Conservation (phyloP, 768 basidiomycete genomes). For the Coprinopsis sp. region DNA sequence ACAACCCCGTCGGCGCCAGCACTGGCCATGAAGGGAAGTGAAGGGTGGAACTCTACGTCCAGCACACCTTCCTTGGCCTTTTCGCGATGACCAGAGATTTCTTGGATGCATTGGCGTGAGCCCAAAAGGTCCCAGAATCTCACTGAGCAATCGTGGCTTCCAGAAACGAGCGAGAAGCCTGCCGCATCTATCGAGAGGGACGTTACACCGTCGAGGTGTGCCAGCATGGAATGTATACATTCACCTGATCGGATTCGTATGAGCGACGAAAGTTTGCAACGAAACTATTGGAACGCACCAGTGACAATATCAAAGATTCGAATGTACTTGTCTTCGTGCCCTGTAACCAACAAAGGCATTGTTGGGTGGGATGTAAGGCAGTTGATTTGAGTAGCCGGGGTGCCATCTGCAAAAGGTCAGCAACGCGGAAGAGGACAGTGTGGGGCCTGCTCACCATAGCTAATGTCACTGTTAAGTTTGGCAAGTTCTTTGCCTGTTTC, state of each 20-base stretch:
- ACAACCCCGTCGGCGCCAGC: slow-evolving; percentile 96
- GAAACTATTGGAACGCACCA: slow-evolving; percentile 43
- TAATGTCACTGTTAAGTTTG: slow-evolving; percentile 55
- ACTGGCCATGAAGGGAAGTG: slow-evolving; percentile 83
- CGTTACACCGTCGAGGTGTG: slow-evolving; percentile 89
- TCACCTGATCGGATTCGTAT: too few species aligned
- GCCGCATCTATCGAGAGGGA: slow-evolving; percentile 85
- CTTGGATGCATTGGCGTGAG: slow-evolving; percentile 78
- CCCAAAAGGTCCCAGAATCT: slow-evolving; percentile 93
- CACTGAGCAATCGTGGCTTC: slow-evolving; percentile 89
- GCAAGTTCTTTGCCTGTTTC: slow-evolving; percentile 77
- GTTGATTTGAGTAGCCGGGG: slow-evolving; percentile 77
- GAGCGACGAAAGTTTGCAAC: slow-evolving; percentile 10
- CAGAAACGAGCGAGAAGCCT: slow-evolving; percentile 83
- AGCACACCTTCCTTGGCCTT: slow-evolving; percentile 90
- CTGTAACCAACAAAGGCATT: slow-evolving; percentile 81
- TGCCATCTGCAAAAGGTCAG: slow-evolving; percentile 49
- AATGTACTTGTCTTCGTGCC: slow-evolving; percentile 91
- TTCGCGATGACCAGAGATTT: slow-evolving; percentile 83
- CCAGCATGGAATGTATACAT: slow-evolving; percentile 86
- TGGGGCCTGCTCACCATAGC: slow-evolving; percentile 45
- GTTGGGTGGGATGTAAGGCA: slow-evolving; percentile 87
- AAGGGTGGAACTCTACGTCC: slow-evolving; percentile 79
- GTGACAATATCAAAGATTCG: slow-evolving; percentile 82
- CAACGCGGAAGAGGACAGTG: neutral